Conservation (phyloP, 352 stramenopile species). For the Phytophthora sansomeana region DNA sequence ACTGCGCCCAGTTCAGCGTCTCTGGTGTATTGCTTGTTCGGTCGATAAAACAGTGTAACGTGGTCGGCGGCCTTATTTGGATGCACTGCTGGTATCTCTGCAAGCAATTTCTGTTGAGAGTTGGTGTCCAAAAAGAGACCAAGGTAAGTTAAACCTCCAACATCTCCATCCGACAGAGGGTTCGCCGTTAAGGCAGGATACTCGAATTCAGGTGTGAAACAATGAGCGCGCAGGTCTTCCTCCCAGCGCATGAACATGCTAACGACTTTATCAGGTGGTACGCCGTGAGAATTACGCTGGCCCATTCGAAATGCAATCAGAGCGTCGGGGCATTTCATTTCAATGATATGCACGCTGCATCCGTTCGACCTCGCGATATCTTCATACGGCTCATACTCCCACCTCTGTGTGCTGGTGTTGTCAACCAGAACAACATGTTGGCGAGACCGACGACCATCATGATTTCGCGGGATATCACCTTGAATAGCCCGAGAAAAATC, state of each 20-base stretch:
- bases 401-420: conserved; percentile 75
- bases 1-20: conserved; percentile 51
- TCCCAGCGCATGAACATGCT: conserved; percentile 80
- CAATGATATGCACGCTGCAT: conserved; percentile 47
- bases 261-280: conserved; percentile 64
- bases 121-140: conserved; percentile 60
- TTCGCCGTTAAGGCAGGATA: conserved; percentile 52
- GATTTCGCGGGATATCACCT: conserved; percentile 3
- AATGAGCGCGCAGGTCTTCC: conserved; percentile 40
- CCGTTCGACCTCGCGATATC: conserved; percentile 35
- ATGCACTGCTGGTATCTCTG: conserved; percentile 36
- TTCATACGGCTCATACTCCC: conserved; percentile 75
- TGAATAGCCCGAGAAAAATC: conserved; percentile 49
- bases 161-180: conserved; percentile 52
- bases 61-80: conserved; percentile 62
- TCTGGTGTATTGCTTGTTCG: conserved; percentile 60
- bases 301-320: conserved; percentile 62
- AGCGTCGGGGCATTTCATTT: conserved; percentile 63
- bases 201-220: conserved; percentile 59
- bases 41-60: conserved; percentile 72
- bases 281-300: conserved; percentile 74
- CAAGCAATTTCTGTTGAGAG: conserved; percentile 44
- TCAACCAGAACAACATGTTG: conserved; percentile 68
- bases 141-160: conserved; percentile 55
- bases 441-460: not conserved